These are phyloP conservation scores for Torulaspora quercuum DNA, from an alignment of 805 yeast genomes.

Conservation along the genomic window DNA sequence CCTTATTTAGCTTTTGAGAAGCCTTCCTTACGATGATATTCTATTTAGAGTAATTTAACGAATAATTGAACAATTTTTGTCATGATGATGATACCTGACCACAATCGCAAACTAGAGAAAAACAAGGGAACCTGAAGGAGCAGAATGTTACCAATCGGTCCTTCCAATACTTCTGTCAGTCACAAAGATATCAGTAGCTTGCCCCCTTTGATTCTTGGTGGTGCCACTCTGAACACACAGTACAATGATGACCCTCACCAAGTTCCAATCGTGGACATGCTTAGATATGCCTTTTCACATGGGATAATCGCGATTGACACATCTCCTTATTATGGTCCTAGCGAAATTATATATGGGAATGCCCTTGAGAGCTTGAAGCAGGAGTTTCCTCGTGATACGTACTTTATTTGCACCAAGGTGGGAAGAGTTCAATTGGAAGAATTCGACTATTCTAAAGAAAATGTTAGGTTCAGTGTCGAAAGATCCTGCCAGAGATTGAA, in stretches of 20 bases:
- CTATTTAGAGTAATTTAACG: not conserved
- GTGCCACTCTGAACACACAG: constrained; percentile 81
- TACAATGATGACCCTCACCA: constrained; percentile 66
- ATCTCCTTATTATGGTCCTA: constrained; percentile 90
- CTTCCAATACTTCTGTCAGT: constrained; percentile 33
- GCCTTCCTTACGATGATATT: too few species aligned
- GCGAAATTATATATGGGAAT: constrained; percentile 69
- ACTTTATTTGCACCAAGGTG: constrained; percentile 78
- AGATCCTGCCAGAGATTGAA: constrained; percentile 65
- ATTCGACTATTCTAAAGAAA: constrained; percentile 67
- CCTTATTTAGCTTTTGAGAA: too few species aligned
- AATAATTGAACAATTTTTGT: too few species aligned
- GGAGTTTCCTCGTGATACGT: constrained; percentile 53
- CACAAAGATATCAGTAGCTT: constrained; percentile 41
- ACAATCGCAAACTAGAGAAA: too few species aligned
- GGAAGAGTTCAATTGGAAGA: constrained; percentile 68
- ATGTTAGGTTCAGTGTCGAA: constrained; percentile 58
- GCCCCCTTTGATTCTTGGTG: constrained; percentile 68
- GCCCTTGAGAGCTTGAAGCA: constrained; percentile 46
- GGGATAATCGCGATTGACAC: constrained; percentile 85
- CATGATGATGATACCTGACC: too few species aligned
- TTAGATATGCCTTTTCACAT: constrained; percentile 54
- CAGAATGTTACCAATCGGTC: constrained; percentile 7
- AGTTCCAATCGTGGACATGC: constrained; percentile 55
- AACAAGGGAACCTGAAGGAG: not conserved